phyloP scores from a whole-genome alignment of 2,329 filamentous ascomycete species.

The Calonectria multiphialidica region DNA sequence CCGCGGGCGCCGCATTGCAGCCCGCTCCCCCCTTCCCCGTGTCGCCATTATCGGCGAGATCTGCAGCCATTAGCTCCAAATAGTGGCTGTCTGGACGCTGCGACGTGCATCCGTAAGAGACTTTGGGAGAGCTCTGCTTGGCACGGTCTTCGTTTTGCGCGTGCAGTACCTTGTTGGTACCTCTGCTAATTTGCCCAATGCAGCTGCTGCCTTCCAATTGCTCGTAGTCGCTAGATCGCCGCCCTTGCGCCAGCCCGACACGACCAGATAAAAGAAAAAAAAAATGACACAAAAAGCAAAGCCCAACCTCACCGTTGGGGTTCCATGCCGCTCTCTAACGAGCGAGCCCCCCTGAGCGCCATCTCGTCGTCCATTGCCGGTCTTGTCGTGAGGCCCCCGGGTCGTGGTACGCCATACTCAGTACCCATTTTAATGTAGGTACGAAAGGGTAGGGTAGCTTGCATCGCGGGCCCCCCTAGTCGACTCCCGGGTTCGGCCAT shows the following conservation, averaged over 20 bases:
- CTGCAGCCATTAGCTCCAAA: constrained; percentile 23
- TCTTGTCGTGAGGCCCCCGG: background rate
- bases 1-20: constrained; percentile 16
- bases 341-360: background rate
- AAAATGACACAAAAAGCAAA: background rate
- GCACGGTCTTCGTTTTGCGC: constrained; percentile 5
- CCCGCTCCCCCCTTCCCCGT: constrained; percentile 5
- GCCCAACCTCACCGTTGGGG: background rate
- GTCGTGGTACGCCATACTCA: constrained; percentile 28
- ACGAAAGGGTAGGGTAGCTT: constrained; percentile 32
- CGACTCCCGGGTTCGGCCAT: constrained; percentile 31
- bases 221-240: background rate
- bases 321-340: background rate
- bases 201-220: background rate
- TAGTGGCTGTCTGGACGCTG: constrained; percentile 17
- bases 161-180: constrained; percentile 12
- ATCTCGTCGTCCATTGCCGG: background rate
- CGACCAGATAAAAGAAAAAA: background rate
- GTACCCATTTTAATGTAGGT: constrained; percentile 20
- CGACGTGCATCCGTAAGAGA: constrained; percentile 11
- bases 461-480: constrained; percentile 33
- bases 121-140: constrained; percentile 11
- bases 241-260: background rate
- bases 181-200: constrained; percentile 5
- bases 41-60: constrained; percentile 13